A percentile compares a stretch with the other conserved stretches of the same genome.
Conservation (phyloP, 768 basidiomycete species). For the Punctularia strigosozonata region DNA sequence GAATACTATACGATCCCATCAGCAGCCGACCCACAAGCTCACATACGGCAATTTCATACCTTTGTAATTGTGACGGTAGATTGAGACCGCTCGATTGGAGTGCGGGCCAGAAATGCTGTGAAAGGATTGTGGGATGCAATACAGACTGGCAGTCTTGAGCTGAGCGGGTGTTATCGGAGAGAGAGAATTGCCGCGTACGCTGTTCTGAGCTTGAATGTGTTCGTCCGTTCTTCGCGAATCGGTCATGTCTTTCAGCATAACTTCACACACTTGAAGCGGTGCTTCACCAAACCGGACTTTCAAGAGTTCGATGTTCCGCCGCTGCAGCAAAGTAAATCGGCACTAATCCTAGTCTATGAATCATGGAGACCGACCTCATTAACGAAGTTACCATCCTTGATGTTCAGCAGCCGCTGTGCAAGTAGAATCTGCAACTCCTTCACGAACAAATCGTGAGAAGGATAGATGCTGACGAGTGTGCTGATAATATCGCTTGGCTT, state of each 20-base stretch:
- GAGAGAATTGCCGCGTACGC: constrained; percentile 29
- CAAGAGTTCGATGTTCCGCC: constrained; percentile 85
- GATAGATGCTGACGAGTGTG: constrained; percentile 94
- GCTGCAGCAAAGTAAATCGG: constrained; percentile 28
- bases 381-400: constrained; percentile 72
- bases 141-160: constrained; percentile 54
- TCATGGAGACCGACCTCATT: constrained; percentile 32
- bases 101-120: constrained; percentile 90
- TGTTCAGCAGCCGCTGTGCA: constrained; percentile 73
- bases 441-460: constrained; percentile 92
- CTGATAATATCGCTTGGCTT: constrained; percentile 91
- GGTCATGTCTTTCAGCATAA: constrained; percentile 96
- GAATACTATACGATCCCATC: constrained; percentile 35
- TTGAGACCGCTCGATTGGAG: constrained; percentile 59
- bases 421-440: constrained; percentile 90
- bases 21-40: background rate
- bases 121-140: constrained; percentile 85
- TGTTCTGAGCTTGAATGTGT: constrained; percentile 68
- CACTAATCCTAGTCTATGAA: background rate
- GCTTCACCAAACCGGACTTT: constrained; percentile 94
- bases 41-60: constrained; percentile 31
- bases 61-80: constrained; percentile 79
- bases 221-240: constrained; percentile 86
- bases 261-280: constrained; percentile 89
- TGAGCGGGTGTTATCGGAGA: too few relatives aligned